Percentiles rank a stretch among this genome's conserved stretches.
Conservation (phyloP, 306 rosid genomes). For the Cucumis cinereus region DNA sequence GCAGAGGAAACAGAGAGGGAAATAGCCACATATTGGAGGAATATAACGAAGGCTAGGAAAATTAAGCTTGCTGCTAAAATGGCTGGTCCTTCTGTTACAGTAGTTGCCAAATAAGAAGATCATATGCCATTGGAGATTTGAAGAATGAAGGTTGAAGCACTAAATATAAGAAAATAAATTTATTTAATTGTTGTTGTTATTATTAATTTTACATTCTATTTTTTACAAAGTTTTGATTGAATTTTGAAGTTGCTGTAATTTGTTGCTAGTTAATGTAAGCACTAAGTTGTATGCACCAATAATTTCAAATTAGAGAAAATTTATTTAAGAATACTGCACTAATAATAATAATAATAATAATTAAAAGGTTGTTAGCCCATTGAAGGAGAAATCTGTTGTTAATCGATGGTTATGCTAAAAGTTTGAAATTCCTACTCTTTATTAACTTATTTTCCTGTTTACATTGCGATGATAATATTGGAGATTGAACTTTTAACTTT, state of each 20-base stretch:
- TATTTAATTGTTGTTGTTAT: neutral
- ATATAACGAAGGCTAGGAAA: neutral
- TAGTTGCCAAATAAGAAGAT: conserved; percentile 1
- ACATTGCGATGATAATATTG: too few relatives aligned
- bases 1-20: neutral
- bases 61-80: neutral
- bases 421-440: too few relatives aligned
- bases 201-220: neutral
- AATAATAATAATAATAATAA: too few relatives aligned
- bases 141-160: neutral
- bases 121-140: neutral
- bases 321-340: too few relatives aligned
- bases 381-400: too few relatives aligned
- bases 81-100: neutral
- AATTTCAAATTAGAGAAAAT: too few relatives aligned
- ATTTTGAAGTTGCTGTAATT: neutral
- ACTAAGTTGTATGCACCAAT: too few relatives aligned
- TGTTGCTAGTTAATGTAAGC: neutral
- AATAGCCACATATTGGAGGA: neutral
- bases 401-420: too few relatives aligned
- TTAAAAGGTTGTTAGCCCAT: too few relatives aligned
- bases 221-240: neutral
- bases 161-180: neutral
- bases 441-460: too few relatives aligned
- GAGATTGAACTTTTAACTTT: too few relatives aligned